Evolutionary conservation across 345 rosid genomes (phyloP), one percentile per base, ranked within the genome.

Genomic region (Citropsis articulata): DNA sequence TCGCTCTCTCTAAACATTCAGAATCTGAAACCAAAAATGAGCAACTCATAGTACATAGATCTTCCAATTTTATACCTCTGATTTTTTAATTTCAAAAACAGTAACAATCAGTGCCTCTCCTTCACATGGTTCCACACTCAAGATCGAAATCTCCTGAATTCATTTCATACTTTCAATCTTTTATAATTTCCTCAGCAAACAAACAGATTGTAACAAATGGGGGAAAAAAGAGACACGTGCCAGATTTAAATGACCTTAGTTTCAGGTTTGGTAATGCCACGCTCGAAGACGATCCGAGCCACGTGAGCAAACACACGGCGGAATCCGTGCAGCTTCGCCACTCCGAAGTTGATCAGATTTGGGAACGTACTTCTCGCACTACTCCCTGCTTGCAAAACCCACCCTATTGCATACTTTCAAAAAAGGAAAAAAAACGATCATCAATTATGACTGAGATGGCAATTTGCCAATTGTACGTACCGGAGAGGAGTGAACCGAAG

Each of bases 401-500:
- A 68, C 30, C 30, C 55, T 22, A 35, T 50, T 36, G 57, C 63
- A 10, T 77, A 66, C 82, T 56, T 31, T 48, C 3, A 68, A 24
- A 25, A 45, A 69, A 42, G 6, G 13, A 22, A 6, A 55, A 8
- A 4, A 19, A 28, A 22, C 6, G 70, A 75, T 24, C 56, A 14
- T 53, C 7, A 18, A 55, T 56, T n/a, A 70, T 9, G n/a, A 38
- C 30, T n/a, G 27, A 35, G 50, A 73, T 13, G 55, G 55, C 55
- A 14, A 25, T 55, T 42, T 16, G 42, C 25, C 21, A 28, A 62
- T 14, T 73, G n/a, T 68, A 75, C 85, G 59, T 42, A 87, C 98
- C 92, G 25, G 99, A 95, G 82, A 95, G 98, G 62, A 95, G 97
- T 77, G 98, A 95, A 60, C 98, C 97, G 86, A 95, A 95, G 82